A percentile compares a stretch with the other conserved stretches of the same genome.
Conservation (phyloP, 163 green algal genomes). For the Chlorella variabilis region DNA sequence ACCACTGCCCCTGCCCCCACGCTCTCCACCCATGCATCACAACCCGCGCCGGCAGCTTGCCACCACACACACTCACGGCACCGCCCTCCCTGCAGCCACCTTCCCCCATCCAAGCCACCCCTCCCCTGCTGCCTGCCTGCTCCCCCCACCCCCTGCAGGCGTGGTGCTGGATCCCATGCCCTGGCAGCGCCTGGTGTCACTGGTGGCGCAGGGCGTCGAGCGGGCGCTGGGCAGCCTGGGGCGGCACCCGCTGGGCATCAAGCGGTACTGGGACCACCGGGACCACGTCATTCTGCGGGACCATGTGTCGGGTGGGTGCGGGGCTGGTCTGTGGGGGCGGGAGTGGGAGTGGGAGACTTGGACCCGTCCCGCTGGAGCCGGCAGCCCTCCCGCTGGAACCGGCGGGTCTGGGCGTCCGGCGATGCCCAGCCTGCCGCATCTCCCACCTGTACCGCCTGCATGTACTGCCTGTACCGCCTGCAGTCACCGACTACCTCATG, state of each 20-base stretch:
- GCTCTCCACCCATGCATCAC: too few species aligned
- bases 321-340: background rate
- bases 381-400: too few species aligned
- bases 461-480: background rate
- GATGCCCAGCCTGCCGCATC: background rate
- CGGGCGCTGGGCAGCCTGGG: slow-evolving; percentile 48
- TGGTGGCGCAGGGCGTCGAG: slow-evolving; percentile 9
- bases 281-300: slow-evolving; percentile 37
- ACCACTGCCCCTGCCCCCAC: too few species aligned
- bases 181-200: background rate
- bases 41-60: too few species aligned
- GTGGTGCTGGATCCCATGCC: slow-evolving; percentile 18
- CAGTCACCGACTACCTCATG: slow-evolving; percentile 57
- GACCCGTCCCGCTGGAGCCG: too few species aligned
- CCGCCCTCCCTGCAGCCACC: too few species aligned
- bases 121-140: background rate
- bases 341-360: too few species aligned
- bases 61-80: too few species aligned
- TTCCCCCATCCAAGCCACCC: too few species aligned
- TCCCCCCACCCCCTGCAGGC: background rate
- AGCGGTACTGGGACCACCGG: slow-evolving; percentile 46
- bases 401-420: too few species aligned
- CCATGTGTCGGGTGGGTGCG: slow-evolving; percentile 30
- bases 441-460: background rate
- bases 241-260: slow-evolving; percentile 40